A percentile compares a stretch with the other conserved stretches of the same genome.
phyloP scores from a whole-genome alignment of 176 grass and related monocot species.

The Stipa capillata region DNA sequence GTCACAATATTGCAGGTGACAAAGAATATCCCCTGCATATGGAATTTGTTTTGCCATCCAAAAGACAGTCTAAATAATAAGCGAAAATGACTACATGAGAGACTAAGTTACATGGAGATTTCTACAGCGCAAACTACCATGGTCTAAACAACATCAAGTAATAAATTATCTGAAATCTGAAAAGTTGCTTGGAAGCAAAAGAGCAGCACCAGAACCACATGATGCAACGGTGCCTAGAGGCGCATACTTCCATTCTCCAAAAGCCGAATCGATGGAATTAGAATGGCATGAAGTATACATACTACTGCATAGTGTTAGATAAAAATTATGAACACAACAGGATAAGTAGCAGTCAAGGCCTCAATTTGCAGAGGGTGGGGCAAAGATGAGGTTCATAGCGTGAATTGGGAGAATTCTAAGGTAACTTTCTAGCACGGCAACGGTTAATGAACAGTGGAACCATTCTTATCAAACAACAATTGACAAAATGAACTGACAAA shows the following conservation, averaged over 20 bases:
- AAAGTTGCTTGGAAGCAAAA: neutral
- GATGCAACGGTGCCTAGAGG: neutral
- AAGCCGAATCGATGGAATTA: neutral
- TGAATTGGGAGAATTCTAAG: neutral
- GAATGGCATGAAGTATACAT: neutral
- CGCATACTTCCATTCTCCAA: neutral
- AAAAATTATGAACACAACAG: neutral
- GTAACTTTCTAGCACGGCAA: neutral
- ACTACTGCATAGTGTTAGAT: neutral
- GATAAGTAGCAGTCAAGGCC: no score
- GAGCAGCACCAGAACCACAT: neutral
- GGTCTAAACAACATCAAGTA: neutral
- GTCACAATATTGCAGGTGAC: neutral
- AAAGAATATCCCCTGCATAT: no score
- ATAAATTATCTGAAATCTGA: neutral
- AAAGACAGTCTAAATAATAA: neutral
- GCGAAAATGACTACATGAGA: neutral
- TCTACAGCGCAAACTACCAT: neutral
- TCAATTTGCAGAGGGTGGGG: neutral
- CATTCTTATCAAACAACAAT: neutral
- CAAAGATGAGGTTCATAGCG: neutral
- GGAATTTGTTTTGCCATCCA: no score
- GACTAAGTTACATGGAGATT: neutral
- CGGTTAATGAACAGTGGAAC: neutral
- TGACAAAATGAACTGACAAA: neutral